Percentiles rank a stretch among this genome's conserved stretches.
Conservation (phyloP, 2,329 filamentous ascomycete genomes). For the Fusarium tricinctum region DNA sequence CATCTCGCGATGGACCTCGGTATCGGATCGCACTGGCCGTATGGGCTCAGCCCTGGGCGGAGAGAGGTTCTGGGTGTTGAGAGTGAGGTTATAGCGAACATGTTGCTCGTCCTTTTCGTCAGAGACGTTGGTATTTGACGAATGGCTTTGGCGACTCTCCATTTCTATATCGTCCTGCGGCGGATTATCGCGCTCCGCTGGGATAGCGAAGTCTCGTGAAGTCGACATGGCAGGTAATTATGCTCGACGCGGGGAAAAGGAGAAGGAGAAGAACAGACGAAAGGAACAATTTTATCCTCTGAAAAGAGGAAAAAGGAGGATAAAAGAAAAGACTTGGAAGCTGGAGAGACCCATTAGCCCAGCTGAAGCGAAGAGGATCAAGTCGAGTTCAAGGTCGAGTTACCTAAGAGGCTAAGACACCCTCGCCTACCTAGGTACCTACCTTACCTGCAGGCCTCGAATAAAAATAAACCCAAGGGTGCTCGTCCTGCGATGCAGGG, state of each 20-base stretch:
- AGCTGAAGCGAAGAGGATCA: slow-evolving; percentile 7
- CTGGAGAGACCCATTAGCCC: slow-evolving; percentile 11
- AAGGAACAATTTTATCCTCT: neutral
- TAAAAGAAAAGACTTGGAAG: slow-evolving; percentile 3
- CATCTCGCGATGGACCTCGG: slow-evolving; percentile 47
- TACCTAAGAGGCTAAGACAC: slow-evolving; percentile 22
- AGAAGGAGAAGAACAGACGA: neutral
- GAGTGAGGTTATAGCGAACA: slow-evolving; percentile 49
- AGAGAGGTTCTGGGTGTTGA: slow-evolving; percentile 50
- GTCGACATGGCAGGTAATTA: slow-evolving; percentile 15
- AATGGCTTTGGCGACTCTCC: slow-evolving; percentile 40
- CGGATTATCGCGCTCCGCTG: slow-evolving; percentile 20
- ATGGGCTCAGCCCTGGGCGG: slow-evolving; percentile 34
- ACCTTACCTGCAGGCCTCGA: slow-evolving; percentile 1
- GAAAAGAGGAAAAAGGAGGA: neutral
- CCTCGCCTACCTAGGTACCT: no score
- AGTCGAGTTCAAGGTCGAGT: neutral
- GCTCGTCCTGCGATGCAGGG: slow-evolving; percentile 30
- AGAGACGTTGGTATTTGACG: slow-evolving; percentile 44
- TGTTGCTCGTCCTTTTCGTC: slow-evolving; percentile 38
- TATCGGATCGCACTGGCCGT: slow-evolving; percentile 48
- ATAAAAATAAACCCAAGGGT: slow-evolving; percentile 30
- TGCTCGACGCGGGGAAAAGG: neutral
- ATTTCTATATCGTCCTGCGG: slow-evolving; percentile 34
- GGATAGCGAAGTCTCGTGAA: slow-evolving; percentile 33